Percentiles rank a stretch among this genome's conserved stretches.
These are phyloP conservation scores for Ensete glaucum DNA, from an alignment of 176 grass and related monocot genomes.

Conservation along the genomic window DNA sequence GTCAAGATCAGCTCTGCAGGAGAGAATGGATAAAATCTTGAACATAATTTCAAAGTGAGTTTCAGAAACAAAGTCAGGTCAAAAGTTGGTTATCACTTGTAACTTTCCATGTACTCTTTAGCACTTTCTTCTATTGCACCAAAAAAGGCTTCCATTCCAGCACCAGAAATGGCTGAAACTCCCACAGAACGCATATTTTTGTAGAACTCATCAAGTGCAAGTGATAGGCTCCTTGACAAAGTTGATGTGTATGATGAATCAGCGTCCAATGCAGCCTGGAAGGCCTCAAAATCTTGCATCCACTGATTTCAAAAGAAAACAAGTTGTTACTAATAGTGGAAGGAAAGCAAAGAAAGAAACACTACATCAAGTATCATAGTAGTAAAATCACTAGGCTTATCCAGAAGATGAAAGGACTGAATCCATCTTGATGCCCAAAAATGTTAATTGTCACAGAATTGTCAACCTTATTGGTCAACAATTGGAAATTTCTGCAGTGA, in stretches of 20 bases:
- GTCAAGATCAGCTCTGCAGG: conserved; percentile 78
- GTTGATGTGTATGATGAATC: conserved; percentile 76
- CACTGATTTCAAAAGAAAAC: conserved; percentile 46
- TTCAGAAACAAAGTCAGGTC: not conserved
- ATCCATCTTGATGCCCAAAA: not conserved
- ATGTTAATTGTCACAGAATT: not conserved
- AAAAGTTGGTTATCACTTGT: conserved; percentile 38
- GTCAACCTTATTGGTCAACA: not conserved
- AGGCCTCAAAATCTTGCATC: conserved; percentile 95
- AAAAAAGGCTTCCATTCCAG: conserved; percentile 65
- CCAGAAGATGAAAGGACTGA: too few relatives aligned
- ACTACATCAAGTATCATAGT: too few relatives aligned
- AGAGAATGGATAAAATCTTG: not conserved
- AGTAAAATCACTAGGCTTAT: too few relatives aligned
- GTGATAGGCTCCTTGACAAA: conserved; percentile 68
- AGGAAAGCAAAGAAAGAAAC: not conserved
- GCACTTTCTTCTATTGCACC: conserved; percentile 66
- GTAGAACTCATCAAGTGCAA: conserved; percentile 89
- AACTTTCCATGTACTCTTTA: conserved; percentile 85
- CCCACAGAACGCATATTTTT: conserved; percentile 77
- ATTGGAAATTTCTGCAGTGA: not conserved
- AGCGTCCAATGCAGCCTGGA: conserved; percentile 70
- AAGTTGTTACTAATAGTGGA: not conserved
- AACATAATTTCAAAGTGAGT: not conserved
- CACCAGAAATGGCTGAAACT: conserved; percentile 76